phyloP scores from a whole-genome alignment of 2,329 filamentous ascomycete genomes.

The Aspergillus awamori region DNA sequence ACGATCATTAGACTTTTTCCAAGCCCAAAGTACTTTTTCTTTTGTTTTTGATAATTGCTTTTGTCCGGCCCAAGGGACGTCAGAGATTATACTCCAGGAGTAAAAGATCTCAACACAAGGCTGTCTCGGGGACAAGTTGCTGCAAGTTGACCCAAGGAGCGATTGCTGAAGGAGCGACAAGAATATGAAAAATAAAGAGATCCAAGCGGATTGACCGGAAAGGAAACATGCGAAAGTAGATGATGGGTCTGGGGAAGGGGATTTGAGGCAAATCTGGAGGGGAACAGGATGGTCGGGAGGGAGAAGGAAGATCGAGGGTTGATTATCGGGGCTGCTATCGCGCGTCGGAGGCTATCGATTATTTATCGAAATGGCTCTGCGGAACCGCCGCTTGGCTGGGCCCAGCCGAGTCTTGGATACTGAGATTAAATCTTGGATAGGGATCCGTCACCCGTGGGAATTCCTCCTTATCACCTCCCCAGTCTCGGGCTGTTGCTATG shows the following conservation, averaged over 20 bases:
- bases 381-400: constrained; percentile 18
- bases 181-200: background rate
- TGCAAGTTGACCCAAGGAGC: constrained; percentile 1
- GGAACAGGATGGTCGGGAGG: background rate
- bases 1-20: constrained; percentile 1
- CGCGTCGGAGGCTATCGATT: constrained; percentile 23
- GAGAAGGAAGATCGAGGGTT: constrained; percentile 14
- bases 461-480: constrained; percentile 1
- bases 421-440: background rate
- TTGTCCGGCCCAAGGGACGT: background rate
- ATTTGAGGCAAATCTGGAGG: constrained; percentile 2
- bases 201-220: background rate
- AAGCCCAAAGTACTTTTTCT: constrained; percentile 3
- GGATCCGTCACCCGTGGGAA: background rate
- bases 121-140: constrained; percentile 8
- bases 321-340: constrained; percentile 22
- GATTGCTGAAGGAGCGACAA: background rate
- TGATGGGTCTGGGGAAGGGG: background rate
- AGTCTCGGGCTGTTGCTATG: background rate
- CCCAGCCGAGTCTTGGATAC: background rate
- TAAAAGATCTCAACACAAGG: constrained; percentile 18
- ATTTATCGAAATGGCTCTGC: constrained; percentile 20
- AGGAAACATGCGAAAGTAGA: background rate
- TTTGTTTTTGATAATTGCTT: constrained; percentile 3
- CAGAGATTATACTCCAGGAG: constrained; percentile 18